Evolutionary conservation across 2,329 filamentous ascomycete genomes (phyloP).

Genomic region (Fusarium equiseti): DNA sequence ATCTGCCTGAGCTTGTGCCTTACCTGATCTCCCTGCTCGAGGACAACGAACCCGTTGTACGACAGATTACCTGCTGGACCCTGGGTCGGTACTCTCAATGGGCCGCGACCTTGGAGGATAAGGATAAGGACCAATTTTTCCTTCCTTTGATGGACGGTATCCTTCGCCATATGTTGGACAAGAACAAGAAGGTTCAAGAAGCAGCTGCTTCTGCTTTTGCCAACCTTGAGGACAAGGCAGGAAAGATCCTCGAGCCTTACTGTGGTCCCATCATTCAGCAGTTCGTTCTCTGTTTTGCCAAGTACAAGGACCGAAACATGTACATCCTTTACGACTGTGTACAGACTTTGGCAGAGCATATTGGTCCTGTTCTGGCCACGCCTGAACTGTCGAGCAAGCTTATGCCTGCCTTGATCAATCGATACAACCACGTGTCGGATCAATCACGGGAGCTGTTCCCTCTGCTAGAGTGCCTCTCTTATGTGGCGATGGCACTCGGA

Average conservation of each 20-base stretch:
- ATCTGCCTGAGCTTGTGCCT: constrained; percentile 89
- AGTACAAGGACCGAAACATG: constrained; percentile 99
- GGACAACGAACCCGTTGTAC: constrained; percentile 88
- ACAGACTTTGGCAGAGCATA: constrained; percentile 93
- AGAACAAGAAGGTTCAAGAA: constrained; percentile 98
- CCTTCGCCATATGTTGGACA: constrained; percentile 92
- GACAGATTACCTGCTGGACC: constrained; percentile 98
- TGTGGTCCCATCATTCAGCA: constrained; percentile 91
- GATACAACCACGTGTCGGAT: constrained; percentile 89
- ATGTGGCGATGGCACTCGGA: constrained; percentile 88
- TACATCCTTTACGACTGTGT: constrained; percentile 99
- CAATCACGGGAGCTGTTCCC: constrained; percentile 95
- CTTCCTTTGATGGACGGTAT: constrained; percentile 98
- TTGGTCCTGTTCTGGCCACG: constrained; percentile 83
- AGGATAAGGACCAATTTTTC: constrained; percentile 82
- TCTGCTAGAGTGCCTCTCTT: constrained; percentile 94
- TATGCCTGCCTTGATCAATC: constrained; percentile 91
- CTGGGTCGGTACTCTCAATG: constrained; percentile 92
- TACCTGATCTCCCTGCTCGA: constrained; percentile 89
- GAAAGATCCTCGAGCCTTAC: constrained; percentile 83
- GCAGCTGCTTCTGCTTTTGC: constrained; percentile 96
- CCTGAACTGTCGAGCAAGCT: constrained; percentile 84
- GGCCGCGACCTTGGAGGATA: constrained; percentile 81
- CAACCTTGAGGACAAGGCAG: constrained; percentile 93
- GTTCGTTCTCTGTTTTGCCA: constrained; percentile 90